Evolutionary conservation across 768 basidiomycete species (phyloP), one percentile per base, ranked within the genome.

Genomic region (Pisolithus orientalis): DNA sequence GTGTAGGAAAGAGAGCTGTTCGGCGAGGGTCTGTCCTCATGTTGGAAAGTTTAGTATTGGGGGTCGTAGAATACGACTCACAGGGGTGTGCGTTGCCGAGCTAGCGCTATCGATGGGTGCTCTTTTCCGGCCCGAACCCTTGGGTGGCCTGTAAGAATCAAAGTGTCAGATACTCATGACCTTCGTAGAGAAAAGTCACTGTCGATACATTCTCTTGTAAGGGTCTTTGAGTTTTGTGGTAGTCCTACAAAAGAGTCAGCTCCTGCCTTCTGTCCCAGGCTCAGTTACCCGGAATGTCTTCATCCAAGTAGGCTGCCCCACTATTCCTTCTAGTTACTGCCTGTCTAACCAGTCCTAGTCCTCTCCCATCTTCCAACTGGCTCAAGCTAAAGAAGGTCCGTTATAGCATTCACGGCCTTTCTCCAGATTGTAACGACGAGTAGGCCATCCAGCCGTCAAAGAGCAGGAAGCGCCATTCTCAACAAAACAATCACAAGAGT

Each of bases 1-100:
- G 52, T 88, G 79, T 2, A 87, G 71, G 59, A 85, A 87, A 0
- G 89, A 91, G 16, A 90, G 69, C 50, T 87, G 82, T 58, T 87
- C 87, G 9, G 82, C 83, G 44, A 90, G 70, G 38, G 82, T 81
- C 88, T 90, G 59, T 45, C 29, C 25, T 44, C 25, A 31, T n/a
- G 31, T 11, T 21, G 37, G 14, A n/a, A 28, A 5, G 31, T n/a
- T 31, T 21, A 16, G 21, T 10, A 17, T 8, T n/a, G 13, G 46
- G 11, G 39, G 4, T 29, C 10, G 16, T 28, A 39, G n/a, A 42
- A 34, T 10, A 27, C 13, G 17, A 47, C 46, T 47, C 8, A 47
- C 46, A 17, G 46, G 46, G 16, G 31, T 34, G 31, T 47, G 46
- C 11, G 32, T 37, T 47, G 46, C 46, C 4, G 46, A 37, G 7